These are phyloP conservation scores for Neltuma alba DNA, from an alignment of 306 rosid species.

Conservation along the genomic window DNA sequence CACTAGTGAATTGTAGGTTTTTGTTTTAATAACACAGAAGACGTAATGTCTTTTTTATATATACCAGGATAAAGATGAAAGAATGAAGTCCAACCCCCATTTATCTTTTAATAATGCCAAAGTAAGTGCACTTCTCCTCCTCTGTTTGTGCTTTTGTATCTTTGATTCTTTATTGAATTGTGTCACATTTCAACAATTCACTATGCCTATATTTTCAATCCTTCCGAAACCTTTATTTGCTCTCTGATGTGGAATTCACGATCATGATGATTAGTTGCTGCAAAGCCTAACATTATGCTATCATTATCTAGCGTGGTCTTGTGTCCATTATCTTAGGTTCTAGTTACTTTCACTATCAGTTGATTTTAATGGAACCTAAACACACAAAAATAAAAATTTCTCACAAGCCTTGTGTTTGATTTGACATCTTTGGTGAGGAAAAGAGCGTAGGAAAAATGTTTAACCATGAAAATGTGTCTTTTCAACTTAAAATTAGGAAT, in stretches of 20 bases:
- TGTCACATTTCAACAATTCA: not conserved
- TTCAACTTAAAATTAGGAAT: too few species aligned
- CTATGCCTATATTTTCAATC: not conserved
- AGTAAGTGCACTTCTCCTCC: conserved; percentile 54
- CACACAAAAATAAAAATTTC: too few species aligned
- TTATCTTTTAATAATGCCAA: conserved; percentile 79
- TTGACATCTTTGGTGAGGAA: too few species aligned
- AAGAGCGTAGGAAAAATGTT: too few species aligned
- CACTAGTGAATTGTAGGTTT: conserved; percentile 24
- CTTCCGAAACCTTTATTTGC: not conserved
- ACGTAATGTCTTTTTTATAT: conserved; percentile 45
- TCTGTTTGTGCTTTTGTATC: conserved; percentile 19
- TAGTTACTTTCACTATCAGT: too few species aligned
- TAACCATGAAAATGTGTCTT: too few species aligned
- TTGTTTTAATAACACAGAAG: conserved; percentile 28
- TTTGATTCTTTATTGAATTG: not conserved
- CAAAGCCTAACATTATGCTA: too few species aligned
- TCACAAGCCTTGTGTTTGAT: too few species aligned
- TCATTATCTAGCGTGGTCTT: not conserved
- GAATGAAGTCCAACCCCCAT: conserved; percentile 84
- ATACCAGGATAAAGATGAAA: conserved; percentile 87
- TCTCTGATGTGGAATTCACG: not conserved
- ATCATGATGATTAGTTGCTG: too few species aligned
- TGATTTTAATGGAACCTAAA: too few species aligned
- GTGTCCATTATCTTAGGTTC: too few species aligned